phyloP scores from a whole-genome alignment of 805 yeast genomes.

The Yamadazyma insecticola region DNA sequence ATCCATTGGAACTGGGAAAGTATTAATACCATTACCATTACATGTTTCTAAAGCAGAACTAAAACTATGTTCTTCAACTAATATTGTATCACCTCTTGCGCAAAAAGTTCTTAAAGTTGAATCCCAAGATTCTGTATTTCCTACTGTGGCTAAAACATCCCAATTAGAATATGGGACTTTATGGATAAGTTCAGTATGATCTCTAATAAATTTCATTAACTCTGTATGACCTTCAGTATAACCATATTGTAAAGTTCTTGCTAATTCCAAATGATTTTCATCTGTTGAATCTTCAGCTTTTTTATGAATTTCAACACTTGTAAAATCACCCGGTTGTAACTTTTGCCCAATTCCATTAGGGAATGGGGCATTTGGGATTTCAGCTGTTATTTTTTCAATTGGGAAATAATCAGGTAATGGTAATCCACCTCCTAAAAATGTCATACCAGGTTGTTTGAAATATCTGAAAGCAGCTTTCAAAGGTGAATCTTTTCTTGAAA shows the following conservation, averaged over 20 bases:
- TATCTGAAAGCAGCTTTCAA: conserved; percentile 82
- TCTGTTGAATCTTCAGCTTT: conserved; percentile 16
- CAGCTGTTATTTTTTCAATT: conserved; percentile 68
- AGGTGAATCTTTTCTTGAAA: conserved; percentile 70
- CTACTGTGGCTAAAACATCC: conserved; percentile 67
- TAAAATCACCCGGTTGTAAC: conserved; percentile 31
- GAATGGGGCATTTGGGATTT: conserved; percentile 79
- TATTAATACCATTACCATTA: conserved; percentile 61
- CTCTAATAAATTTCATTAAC: conserved; percentile 59
- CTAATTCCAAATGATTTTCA: conserved; percentile 59
- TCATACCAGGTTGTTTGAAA: conserved; percentile 66
- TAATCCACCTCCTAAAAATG: conserved; percentile 93
- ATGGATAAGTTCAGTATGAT: conserved; percentile 61
- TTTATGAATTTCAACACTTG: conserved; percentile 41
- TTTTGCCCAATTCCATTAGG: conserved; percentile 70
- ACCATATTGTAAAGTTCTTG: conserved; percentile 91
- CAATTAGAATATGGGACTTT: conserved; percentile 52
- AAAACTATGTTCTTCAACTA: conserved; percentile 80
- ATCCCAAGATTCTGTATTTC: conserved; percentile 92
- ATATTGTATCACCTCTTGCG: conserved; percentile 73
- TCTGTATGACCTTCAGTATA: conserved; percentile 76
- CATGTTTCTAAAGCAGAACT: conserved; percentile 83
- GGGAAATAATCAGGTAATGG: conserved; percentile 93
- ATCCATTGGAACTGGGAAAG: conserved; percentile 77
- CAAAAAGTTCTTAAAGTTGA: conserved; percentile 73